Conservation (phyloP, 2,329 filamentous ascomycete genomes). For the Alternaria sp. region DNA sequence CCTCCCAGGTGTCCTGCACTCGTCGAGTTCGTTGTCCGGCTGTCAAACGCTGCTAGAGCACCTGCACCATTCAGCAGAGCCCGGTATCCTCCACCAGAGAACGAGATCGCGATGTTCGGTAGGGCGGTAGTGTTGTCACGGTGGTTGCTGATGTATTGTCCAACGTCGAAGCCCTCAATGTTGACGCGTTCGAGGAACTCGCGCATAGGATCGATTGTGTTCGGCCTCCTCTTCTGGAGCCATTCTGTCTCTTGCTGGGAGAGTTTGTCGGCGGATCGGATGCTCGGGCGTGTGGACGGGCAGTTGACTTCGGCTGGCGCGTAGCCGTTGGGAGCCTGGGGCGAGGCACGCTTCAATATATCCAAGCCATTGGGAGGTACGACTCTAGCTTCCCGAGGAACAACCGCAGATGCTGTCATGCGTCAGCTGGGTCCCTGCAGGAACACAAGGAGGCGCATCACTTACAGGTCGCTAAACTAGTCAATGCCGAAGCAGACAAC, state of each 20-base stretch:
- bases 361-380: constrained; percentile 24
- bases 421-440: constrained; percentile 21
- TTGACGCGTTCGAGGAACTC: constrained; percentile 73
- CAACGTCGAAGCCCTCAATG: constrained; percentile 80
- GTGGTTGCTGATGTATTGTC: constrained; percentile 69
- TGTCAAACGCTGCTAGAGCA: constrained; percentile 79
- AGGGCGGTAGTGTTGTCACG: constrained; percentile 62
- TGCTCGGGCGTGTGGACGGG: constrained; percentile 69
- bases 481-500: constrained; percentile 37
- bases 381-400: constrained; percentile 27
- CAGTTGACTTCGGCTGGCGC: constrained; percentile 72
- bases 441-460: background rate
- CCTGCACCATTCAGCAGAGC: constrained; percentile 87
- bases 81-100: constrained; percentile 85
- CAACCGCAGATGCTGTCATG: constrained; percentile 36
- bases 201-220: constrained; percentile 76
- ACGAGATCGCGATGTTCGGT: constrained; percentile 76
- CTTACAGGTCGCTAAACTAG: constrained; percentile 40
- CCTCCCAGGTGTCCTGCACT: constrained; percentile 74
- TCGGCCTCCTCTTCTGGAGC: constrained; percentile 73
- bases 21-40: constrained; percentile 68
- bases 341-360: constrained; percentile 52
- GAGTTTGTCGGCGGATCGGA: constrained; percentile 68
- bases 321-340: constrained; percentile 71
- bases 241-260: constrained; percentile 75